Evolutionary conservation across 352 stramenopile species (phyloP).

Genomic region (Phytophthora ramorum): DNA sequence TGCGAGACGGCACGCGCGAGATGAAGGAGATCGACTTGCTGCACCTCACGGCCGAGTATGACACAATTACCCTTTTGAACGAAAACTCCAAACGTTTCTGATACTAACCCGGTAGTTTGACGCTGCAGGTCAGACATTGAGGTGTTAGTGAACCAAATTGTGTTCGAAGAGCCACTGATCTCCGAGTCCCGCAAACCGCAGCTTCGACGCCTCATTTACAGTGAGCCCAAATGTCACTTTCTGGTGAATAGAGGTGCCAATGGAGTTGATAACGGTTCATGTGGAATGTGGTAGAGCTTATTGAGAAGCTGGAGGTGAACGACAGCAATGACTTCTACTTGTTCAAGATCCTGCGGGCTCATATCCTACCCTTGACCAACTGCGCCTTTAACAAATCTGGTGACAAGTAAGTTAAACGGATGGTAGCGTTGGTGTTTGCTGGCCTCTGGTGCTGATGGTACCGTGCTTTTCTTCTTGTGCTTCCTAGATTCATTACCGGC

Average conservation of each 20-base stretch:
- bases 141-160: conserved; percentile 95
- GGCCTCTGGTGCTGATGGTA: neutral
- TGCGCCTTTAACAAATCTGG: conserved; percentile 97
- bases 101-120: neutral
- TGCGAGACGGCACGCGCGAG: conserved; percentile 92
- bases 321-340: conserved; percentile 96
- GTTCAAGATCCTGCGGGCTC: conserved; percentile 96
- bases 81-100: neutral
- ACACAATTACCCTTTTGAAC: neutral
- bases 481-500: conserved; percentile 93
- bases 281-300: conserved; percentile 74
- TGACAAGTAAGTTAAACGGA: conserved; percentile 79
- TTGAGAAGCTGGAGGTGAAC: conserved; percentile 95
- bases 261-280: neutral
- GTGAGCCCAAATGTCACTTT: conserved; percentile 37
- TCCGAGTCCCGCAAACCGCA: conserved; percentile 94
- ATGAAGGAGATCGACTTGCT: conserved; percentile 97
- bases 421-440: neutral
- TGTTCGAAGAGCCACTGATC: conserved; percentile 95
- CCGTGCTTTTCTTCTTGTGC: neutral
- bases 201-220: conserved; percentile 93
- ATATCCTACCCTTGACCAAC: conserved; percentile 96
- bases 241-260: neutral
- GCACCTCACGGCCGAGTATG: conserved; percentile 92
- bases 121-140: conserved; percentile 92